Conservation (phyloP, 192 early-diverging fungal genomes). For the Phycomyces nitens region DNA sequence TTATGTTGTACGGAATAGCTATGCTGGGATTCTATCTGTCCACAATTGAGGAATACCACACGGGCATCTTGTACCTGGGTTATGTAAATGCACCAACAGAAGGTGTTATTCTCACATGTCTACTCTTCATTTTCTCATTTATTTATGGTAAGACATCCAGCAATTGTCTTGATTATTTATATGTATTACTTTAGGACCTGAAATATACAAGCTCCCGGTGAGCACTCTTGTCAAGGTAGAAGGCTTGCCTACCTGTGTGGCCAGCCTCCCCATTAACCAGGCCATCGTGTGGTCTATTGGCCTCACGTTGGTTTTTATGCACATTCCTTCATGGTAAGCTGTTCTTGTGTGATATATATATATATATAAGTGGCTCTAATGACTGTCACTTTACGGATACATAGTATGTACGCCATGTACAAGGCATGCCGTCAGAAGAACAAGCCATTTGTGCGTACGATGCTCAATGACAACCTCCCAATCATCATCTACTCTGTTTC, state of each 20-base stretch:
- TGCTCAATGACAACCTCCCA: slow-evolving; percentile 58
- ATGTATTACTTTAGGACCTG: not conserved
- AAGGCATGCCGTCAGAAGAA: slow-evolving; percentile 48
- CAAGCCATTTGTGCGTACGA: slow-evolving; percentile 52
- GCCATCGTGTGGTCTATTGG: slow-evolving; percentile 21
- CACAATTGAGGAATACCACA: slow-evolving; percentile 93
- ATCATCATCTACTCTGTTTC: slow-evolving; percentile 59
- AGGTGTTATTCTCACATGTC: slow-evolving; percentile 67
- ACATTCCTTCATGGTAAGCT: slow-evolving; percentile 34
- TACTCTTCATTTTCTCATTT: slow-evolving; percentile 60
- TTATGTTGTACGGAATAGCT: slow-evolving; percentile 25
- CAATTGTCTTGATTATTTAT: too few relatives aligned
- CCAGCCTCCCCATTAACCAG: slow-evolving; percentile 2
- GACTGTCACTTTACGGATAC: too few relatives aligned
- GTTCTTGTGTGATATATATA: not conserved
- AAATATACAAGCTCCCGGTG: not conserved
- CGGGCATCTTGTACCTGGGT: slow-evolving; percentile 79
- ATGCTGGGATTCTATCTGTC: slow-evolving; percentile 71
- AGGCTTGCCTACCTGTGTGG: not conserved
- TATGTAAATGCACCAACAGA: slow-evolving; percentile 87
- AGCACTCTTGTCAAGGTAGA: not conserved
- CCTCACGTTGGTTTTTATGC: slow-evolving; percentile 24
- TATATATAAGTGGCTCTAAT: not conserved
- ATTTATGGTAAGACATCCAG: slow-evolving; percentile 37
- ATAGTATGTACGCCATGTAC: slow-evolving; percentile 36